Evolutionary conservation across 2,329 filamentous ascomycete species (phyloP).

Genomic region (Arthrobotrys megalospora): DNA sequence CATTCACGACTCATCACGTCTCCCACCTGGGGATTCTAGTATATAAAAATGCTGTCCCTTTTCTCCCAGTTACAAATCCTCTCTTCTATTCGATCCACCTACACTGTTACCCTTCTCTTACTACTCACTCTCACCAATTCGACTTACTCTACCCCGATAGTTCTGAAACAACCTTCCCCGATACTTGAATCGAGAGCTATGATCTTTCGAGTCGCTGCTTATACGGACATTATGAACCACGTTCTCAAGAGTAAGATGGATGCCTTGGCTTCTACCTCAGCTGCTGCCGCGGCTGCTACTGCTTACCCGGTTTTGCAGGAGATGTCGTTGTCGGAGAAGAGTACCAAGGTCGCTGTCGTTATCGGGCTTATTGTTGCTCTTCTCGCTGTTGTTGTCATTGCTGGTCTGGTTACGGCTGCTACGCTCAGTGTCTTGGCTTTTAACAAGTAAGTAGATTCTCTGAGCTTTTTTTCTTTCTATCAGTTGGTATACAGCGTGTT

Average conservation of each 20-base stretch:
- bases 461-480: background rate
- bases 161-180: background rate
- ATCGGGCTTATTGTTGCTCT: constrained; percentile 38
- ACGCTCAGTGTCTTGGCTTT: constrained; percentile 51
- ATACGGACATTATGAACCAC: constrained; percentile 50
- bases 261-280: background rate
- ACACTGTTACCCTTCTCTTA: constrained; percentile 1
- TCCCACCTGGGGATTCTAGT: background rate
- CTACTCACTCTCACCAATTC: constrained; percentile 6
- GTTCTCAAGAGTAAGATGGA: constrained; percentile 26
- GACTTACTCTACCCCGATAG: constrained; percentile 26
- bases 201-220: constrained; percentile 38
- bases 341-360: constrained; percentile 22
- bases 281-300: background rate
- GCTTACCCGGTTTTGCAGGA: background rate
- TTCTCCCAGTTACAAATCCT: background rate
- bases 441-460: constrained; percentile 40
- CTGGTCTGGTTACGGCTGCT: constrained; percentile 51
- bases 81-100: background rate
- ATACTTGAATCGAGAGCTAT: constrained; percentile 17
- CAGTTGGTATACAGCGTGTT: background rate
- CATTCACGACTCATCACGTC: constrained; percentile 17
- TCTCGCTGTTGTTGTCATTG: constrained; percentile 29
- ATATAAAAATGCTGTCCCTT: constrained; percentile 18
- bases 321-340: constrained; percentile 18